phyloP scores from a whole-genome alignment of 2,329 filamentous ascomycete genomes.

The Curvularia verruculosa region DNA sequence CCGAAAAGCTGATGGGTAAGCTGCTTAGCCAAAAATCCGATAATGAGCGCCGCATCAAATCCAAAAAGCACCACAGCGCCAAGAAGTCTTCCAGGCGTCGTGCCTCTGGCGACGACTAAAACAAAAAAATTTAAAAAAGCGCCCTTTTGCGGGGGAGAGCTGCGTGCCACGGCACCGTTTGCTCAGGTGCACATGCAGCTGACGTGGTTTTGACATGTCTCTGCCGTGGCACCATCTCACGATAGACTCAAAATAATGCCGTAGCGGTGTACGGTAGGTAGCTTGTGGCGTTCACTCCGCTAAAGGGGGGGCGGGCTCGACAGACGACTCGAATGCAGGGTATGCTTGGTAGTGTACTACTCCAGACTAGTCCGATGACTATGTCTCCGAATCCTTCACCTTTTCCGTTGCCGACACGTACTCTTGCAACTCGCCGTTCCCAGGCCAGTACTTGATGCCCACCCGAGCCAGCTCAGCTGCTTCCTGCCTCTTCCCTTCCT shows the following conservation, averaged over 20 bases:
- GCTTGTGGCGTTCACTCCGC: slow-evolving; percentile 22
- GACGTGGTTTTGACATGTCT: slow-evolving; percentile 26
- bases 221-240: slow-evolving; percentile 17
- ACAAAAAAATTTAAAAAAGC: too few relatives aligned
- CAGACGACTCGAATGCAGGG: slow-evolving; percentile 23
- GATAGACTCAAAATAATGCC: slow-evolving; percentile 20
- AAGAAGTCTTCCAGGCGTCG: slow-evolving; percentile 65
- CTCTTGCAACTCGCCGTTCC: slow-evolving; percentile 38
- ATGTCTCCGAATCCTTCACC: slow-evolving; percentile 20
- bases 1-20: slow-evolving; percentile 33
- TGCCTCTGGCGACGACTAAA: slow-evolving; percentile 46
- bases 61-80: slow-evolving; percentile 66
- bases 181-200: slow-evolving; percentile 18
- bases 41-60: slow-evolving; percentile 62
- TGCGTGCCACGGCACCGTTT: slow-evolving; percentile 11
- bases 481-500: slow-evolving; percentile 37
- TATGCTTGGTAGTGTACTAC: slow-evolving; percentile 21
- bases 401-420: slow-evolving; percentile 30
- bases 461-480: slow-evolving; percentile 33
- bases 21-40: slow-evolving; percentile 59
- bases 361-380: slow-evolving; percentile 14
- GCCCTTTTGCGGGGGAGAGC: slow-evolving; percentile 20
- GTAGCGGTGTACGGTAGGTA: slow-evolving; percentile 33
- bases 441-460: slow-evolving; percentile 38
- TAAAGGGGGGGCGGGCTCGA: slow-evolving; percentile 15